Evolutionary conservation across 2,329 filamentous ascomycete species (phyloP), one percentile per base, ranked within the genome.

Genomic region (Exophiala dermatitidis): DNA sequence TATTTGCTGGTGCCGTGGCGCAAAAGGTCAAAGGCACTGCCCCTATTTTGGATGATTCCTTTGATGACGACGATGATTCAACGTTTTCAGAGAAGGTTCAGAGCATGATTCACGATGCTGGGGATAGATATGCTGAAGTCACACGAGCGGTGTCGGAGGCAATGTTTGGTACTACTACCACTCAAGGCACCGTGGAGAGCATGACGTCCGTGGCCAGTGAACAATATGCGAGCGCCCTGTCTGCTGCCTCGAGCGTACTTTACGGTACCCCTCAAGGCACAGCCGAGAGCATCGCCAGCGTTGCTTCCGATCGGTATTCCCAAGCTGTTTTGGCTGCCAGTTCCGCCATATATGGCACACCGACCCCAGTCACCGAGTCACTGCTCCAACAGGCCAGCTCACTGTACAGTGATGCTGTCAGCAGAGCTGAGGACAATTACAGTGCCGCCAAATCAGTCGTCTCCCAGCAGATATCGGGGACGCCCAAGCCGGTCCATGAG

Each of bases 401-500:
- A 4, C 80, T 78, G 5, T 90, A 88, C 67, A 79, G 77, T 5
- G 77, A 78, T 28, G 86, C 86, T 19, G 69, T 86, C 6, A 79
- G 78, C 41, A 73, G 77, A 38, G 87, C 86, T 3, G 80, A 81
- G n/a, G 75, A 81, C 38, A 82, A 85, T 50, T 88, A 87, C 61
- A 77, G 78, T 0, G 80, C 81, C 26, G 86, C 85, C 6, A 80
- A 83, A 62, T 84, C 84, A 1, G 75, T 81, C 29, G 74, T 86
- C 1, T 88, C 84, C 1, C 78, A 75, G 3, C 79, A 87, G 62
- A 77, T 88, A 37, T 82, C 80, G 30, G 85, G 85, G 32, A 82
- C 82, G 28, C 80, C 84, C 1, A 80, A 85, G 63, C 85, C 86
- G 5, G 77, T 80, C 3, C 83, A 89, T 57, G 75, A 87, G 61